Evolutionary conservation across 495 filamentous ascomycete species (phyloP).

Genomic region (Xeromyces bisporus): DNA sequence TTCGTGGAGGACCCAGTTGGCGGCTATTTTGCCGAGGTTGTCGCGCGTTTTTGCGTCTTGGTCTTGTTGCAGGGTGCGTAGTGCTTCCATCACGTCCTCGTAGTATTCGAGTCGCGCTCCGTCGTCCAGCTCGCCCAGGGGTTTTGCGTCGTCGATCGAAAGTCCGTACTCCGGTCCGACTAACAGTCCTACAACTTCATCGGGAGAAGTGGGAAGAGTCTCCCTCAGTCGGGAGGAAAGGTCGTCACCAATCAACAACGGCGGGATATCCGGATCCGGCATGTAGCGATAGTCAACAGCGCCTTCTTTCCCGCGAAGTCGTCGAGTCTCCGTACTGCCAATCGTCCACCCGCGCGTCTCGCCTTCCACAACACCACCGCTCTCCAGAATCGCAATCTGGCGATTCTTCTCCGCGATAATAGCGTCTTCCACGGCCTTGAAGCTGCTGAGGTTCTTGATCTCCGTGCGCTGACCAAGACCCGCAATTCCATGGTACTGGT

Average conservation of each 20-base stretch:
- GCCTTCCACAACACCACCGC: constrained; percentile 58
- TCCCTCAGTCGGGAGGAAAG: constrained; percentile 43
- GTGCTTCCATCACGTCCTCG: constrained; percentile 46
- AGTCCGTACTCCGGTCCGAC: constrained; percentile 39
- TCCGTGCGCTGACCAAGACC: constrained; percentile 77
- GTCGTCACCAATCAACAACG: constrained; percentile 56
- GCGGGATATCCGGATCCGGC: constrained; percentile 85
- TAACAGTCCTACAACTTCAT: constrained; percentile 45
- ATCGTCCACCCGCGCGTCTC: constrained; percentile 92
- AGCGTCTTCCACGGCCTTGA: constrained; percentile 88
- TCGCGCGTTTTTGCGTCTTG: constrained; percentile 12
- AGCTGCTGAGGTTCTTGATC: constrained; percentile 93
- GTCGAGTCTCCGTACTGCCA: constrained; percentile 53
- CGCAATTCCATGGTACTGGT: constrained; percentile 35
- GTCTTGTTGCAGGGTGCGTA: constrained; percentile 25
- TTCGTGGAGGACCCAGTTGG: constrained; percentile 70
- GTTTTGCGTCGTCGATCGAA: constrained; percentile 71
- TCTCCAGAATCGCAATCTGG: constrained; percentile 67
- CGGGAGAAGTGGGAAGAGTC: constrained; percentile 51
- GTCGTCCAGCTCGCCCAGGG: constrained; percentile 59
- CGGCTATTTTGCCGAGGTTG: constrained; percentile 28
- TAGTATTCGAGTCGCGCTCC: constrained; percentile 73
- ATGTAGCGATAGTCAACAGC: constrained; percentile 97
- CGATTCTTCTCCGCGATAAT: constrained; percentile 79
- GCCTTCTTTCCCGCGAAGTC: constrained; percentile 81